Evolutionary conservation across 2,329 filamentous ascomycete species (phyloP), one percentile per base, ranked within the genome.

Genomic region (Aspergillus arachidicola): DNA sequence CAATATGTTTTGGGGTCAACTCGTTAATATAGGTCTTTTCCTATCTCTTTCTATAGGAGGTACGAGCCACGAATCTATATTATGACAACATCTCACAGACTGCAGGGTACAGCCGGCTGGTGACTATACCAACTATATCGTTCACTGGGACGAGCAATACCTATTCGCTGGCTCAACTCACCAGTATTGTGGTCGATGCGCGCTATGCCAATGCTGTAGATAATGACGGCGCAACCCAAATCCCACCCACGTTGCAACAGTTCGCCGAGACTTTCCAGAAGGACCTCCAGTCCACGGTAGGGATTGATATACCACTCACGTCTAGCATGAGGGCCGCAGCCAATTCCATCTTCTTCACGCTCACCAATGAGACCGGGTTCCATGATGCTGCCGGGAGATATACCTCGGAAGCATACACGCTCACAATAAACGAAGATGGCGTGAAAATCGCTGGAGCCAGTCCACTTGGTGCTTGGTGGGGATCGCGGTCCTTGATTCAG

Each of bases 401-500:
- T 43, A 85, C 83, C 0, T 79, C 81, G 0, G 84, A 87, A 68
- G 83, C 80, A 9, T 85, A 87, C 70, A 73, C 75, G 4, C 72
- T 87, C 12, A 73, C 76, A 12, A 73, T 85, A 4, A 76, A 75
- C 19, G 60, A 69, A 6, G 68, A 75, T 12, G 79, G 80, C 3
- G 73, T 86, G 41, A 75, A 73, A 26, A 81, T 87, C 63, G 77
- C 77, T 5, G 84, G 84, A 4, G 82, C 84, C 11, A 84, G 82
- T 67, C 80, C 84, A 0, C 73, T 86, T 1, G 84, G 84, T 6
- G 80, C 76, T 9, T 86, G 83, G 82, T 86, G 85, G 85, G 84
- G 79, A 43, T 86, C 84, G 0, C 76, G 84, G 38, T 81, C 84
- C 2, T 64, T 87, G 32, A 67, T 86, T n/a, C 84, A 87, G 64